These are phyloP conservation scores for Stachybotrys echinatus DNA, from an alignment of 2,329 filamentous ascomycete genomes.

Conservation along the genomic window DNA sequence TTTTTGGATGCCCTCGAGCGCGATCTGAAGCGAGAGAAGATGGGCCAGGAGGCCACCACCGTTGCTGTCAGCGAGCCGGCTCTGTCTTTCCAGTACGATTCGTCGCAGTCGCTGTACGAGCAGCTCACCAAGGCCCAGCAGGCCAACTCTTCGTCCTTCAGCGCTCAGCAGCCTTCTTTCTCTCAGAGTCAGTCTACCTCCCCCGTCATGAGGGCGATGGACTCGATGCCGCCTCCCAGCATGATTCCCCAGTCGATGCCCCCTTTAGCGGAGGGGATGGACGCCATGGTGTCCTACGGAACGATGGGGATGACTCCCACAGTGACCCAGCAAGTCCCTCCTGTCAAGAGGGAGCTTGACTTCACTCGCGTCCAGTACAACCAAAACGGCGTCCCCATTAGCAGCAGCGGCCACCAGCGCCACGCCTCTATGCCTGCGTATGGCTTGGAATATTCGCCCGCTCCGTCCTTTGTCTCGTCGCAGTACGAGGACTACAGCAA, in stretches of 20 bases:
- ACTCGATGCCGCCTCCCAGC: conserved; percentile 87
- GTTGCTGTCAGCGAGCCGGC: conserved; percentile 95
- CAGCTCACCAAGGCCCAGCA: conserved; percentile 99
- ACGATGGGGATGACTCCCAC: conserved; percentile 65
- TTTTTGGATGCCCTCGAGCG: conserved; percentile 97
- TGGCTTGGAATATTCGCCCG: conserved; percentile 91
- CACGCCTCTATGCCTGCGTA: conserved; percentile 99
- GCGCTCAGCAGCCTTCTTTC: conserved; percentile 67
- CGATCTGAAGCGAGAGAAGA: conserved; percentile 98
- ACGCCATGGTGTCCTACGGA: conserved; percentile 66
- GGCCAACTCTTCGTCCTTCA: conserved; percentile 96
- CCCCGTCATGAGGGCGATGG: conserved; percentile 83
- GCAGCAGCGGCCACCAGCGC: conserved; percentile 74
- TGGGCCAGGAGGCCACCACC: conserved; percentile 96
- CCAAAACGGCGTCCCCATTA: conserved; percentile 81
- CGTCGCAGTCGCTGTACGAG: conserved; percentile 97
- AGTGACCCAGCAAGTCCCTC: conserved; percentile 58
- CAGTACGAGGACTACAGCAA: conserved; percentile 98
- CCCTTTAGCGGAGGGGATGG: conserved; percentile 59
- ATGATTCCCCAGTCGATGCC: conserved; percentile 63
- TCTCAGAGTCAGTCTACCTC: conserved; percentile 77
- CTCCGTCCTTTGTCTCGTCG: conserved; percentile 96
- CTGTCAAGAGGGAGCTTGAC: conserved; percentile 86
- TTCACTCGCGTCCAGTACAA: conserved; percentile 81
- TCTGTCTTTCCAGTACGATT: conserved; percentile 97